phyloP scores from a whole-genome alignment of 2,329 filamentous ascomycete genomes.

The Ilyonectria robusta region DNA sequence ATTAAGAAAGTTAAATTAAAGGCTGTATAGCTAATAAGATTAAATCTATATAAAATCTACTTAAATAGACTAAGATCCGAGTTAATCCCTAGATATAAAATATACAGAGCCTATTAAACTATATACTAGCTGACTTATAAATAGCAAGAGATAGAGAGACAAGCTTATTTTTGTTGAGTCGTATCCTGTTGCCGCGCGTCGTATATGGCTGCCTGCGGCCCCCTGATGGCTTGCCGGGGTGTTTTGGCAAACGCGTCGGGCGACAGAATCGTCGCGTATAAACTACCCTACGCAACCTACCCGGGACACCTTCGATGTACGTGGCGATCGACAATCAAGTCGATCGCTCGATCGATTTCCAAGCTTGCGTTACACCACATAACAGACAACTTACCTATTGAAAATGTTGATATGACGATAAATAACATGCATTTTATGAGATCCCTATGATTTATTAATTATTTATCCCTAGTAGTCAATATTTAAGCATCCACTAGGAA shows the following conservation, averaged over 20 bases:
- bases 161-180: neutral
- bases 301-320: neutral
- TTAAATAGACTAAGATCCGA: neutral
- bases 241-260: neutral
- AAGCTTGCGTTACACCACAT: no score
- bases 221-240: neutral
- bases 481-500: no score
- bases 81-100: neutral
- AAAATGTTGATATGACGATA: no score
- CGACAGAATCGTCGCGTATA: slow-evolving; percentile 4
- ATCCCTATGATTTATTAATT: no score
- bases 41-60: no score
- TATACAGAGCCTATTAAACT: neutral
- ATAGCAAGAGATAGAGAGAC: neutral
- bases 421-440: no score
- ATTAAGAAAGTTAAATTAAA: no score
- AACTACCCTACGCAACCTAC: slow-evolving; percentile 2
- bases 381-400: no score
- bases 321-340: neutral
- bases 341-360: neutral
- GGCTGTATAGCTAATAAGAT: no score
- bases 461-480: no score
- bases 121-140: neutral
- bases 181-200: neutral
- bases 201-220: neutral